Percentiles rank a stretch among this genome's conserved stretches.
Conservation (phyloP, 1,284 basidiomycete species). For the Ganoderma lucidum region DNA sequence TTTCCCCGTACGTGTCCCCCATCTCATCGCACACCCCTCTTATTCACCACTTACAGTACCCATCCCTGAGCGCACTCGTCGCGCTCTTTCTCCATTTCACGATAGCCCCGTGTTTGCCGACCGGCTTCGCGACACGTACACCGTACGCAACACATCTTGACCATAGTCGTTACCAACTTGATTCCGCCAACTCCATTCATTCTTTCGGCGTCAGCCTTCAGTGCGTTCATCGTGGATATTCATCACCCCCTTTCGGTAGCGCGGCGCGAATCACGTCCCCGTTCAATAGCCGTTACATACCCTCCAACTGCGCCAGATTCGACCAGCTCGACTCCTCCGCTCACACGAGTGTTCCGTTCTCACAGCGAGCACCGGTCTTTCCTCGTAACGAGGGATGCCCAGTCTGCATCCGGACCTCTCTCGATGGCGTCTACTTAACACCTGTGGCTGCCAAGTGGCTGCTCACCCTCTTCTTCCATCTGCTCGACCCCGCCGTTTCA, state of each 20-base stretch:
- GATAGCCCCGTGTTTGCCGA: not conserved
- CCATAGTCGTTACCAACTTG: not conserved
- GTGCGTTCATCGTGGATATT: slow-evolving; percentile 1
- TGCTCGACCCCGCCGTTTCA: too few relatives aligned
- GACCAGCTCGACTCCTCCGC: not conserved
- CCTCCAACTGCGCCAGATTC: not conserved
- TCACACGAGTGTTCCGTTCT: not conserved
- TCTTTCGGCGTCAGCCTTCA: not conserved
- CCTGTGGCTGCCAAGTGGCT: not conserved
- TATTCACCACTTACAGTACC: not conserved
- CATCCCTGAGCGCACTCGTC: not conserved
- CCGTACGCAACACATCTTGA: not conserved
- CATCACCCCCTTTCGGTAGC: not conserved
- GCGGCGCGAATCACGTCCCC: not conserved
- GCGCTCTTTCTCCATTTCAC: not conserved
- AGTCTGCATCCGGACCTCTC: not conserved
- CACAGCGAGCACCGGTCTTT: not conserved
- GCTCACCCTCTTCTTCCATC: not conserved
- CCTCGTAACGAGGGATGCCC: not conserved
- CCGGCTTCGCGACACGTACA: not conserved
- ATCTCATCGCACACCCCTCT: too few relatives aligned
- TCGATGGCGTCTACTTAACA: not conserved
- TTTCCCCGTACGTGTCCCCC: not conserved
- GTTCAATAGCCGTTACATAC: not conserved
- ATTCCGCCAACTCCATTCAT: not conserved